Percentiles rank a stretch among this genome's conserved stretches.
Conservation (phyloP, 2,329 filamentous ascomycete species). For the Onygenales sp. region DNA sequence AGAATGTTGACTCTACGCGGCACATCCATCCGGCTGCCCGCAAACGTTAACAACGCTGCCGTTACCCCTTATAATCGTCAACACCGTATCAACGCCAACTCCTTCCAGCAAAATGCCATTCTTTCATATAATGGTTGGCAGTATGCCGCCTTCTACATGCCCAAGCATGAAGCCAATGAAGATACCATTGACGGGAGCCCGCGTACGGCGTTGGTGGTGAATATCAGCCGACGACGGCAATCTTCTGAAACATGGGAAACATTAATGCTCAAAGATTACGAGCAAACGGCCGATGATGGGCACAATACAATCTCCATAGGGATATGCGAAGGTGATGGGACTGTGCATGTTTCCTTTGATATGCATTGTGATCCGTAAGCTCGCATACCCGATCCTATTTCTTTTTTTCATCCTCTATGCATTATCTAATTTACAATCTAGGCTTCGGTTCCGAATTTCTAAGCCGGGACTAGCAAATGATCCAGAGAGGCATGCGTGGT, state of each 20-base stretch:
- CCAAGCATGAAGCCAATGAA: not conserved
- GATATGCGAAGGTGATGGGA: slow-evolving; percentile 41
- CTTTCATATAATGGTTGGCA: slow-evolving; percentile 41
- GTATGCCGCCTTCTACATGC: slow-evolving; percentile 39
- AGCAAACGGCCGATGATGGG: slow-evolving; percentile 42
- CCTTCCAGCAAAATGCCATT: slow-evolving; percentile 42
- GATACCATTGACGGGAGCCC: not conserved
- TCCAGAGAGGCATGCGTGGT: not conserved
- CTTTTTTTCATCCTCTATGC: not conserved
- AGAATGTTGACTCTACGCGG: too few species aligned
- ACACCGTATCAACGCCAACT: slow-evolving; percentile 34
- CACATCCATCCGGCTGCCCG: too few species aligned
- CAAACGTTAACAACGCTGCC: too few species aligned
- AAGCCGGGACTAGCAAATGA: not conserved
- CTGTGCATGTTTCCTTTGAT: slow-evolving; percentile 45
- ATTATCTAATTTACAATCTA: not conserved
- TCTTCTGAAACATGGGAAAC: slow-evolving; percentile 31
- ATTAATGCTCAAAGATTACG: slow-evolving; percentile 40
- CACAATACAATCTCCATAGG: slow-evolving; percentile 47
- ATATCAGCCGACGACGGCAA: not conserved
- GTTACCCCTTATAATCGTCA: not conserved
- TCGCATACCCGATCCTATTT: not conserved
- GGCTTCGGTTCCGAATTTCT: not conserved
- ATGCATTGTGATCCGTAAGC: slow-evolving; percentile 37
- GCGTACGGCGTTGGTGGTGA: not conserved